Conservation (phyloP, 116 monocot species). For the Trichopus zeylanicus region DNA sequence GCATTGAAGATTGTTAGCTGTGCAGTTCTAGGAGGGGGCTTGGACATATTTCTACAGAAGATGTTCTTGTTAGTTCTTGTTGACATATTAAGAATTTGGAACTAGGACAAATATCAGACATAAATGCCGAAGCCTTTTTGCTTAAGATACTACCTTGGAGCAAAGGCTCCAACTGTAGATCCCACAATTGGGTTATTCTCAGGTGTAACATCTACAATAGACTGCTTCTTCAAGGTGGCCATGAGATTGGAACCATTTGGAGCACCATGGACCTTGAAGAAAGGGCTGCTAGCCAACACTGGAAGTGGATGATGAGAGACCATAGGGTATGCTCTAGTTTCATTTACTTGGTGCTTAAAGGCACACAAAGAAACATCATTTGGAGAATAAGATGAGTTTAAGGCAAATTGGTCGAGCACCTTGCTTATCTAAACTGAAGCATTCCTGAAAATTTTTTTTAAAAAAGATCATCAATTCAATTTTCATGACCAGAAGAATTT, state of each 20-base stretch:
- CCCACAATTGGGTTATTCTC: constrained; percentile 8
- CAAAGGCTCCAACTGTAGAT: constrained; percentile 20
- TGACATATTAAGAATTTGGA: background rate
- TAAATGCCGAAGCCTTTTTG: background rate
- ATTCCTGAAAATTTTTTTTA: too few species aligned
- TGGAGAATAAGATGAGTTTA: constrained; percentile 20
- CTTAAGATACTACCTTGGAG: constrained; percentile 26
- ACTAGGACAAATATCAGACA: background rate
- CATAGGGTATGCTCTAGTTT: constrained; percentile 10
- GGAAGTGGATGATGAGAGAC: constrained; percentile 24
- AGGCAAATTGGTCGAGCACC: constrained; percentile 15
- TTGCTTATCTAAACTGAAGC: too few species aligned
- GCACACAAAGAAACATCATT: constrained; percentile 4
- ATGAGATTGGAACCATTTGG: too few species aligned
- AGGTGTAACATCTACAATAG: constrained; percentile 20
- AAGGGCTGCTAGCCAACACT: constrained; percentile 22
- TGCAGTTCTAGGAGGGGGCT: constrained; percentile 18
- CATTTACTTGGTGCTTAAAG: constrained; percentile 14
- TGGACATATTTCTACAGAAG: constrained; percentile 19
- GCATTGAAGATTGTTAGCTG: constrained; percentile 82
- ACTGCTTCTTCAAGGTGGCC: constrained; percentile 19
- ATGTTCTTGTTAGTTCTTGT: background rate
- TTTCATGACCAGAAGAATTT: constrained; percentile 4
- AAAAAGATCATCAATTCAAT: constrained; percentile 15
- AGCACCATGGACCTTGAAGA: too few species aligned